Base-by-base conservation (phyloP, 257 asterid species). In the Anisodus acutangulus region DNA sequence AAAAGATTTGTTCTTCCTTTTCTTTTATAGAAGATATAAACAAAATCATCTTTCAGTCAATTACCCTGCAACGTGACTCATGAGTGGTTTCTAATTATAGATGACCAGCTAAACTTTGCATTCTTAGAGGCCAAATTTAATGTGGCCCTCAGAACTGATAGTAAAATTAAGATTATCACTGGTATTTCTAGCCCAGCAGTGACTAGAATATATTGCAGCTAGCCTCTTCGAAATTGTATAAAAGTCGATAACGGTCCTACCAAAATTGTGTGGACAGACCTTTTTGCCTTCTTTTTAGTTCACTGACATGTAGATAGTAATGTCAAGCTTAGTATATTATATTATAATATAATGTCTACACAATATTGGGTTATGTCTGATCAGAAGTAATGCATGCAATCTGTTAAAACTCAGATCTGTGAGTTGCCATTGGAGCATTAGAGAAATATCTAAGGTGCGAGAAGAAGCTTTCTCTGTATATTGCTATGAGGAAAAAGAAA, bases 221-320 rank as follows among this genome's bases (percentile, higher is more conserved):
- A 31, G 35, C 35, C 35, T 31, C 2, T 31, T 31, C 35, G 35
- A 31, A 31, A 31, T 31, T 31, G 35, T 31, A 31, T 31, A 55
- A 1, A 55, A 74, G 69, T 79, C 80, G 63, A 85, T 83, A 79
- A 54, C 57, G 49, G 54, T 80, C 60, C 83, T 84, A 60, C 90
- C 81, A 19, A 86, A 84, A 86, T 11, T 80, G 80, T 22, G 12
- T 12, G 60, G 43, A 47, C 60, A 74, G 6, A 22, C 7, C 43
- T 19, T 74, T 72, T 47, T 19, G 37, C 15, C 57, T n/a, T 43
- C 6, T 43, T n/a, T 70, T 17, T 17, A 17, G 37, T 71, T 43
- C 17, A 5, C 17, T 47, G 9, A n/a, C 55, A 71, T 43, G 79
- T 22, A 67, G 58, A 45, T n/a, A 74, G 35, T 31, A 31, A 31